phyloP scores from a whole-genome alignment of 768 basidiomycete genomes.

The Amanita inopinata region DNA sequence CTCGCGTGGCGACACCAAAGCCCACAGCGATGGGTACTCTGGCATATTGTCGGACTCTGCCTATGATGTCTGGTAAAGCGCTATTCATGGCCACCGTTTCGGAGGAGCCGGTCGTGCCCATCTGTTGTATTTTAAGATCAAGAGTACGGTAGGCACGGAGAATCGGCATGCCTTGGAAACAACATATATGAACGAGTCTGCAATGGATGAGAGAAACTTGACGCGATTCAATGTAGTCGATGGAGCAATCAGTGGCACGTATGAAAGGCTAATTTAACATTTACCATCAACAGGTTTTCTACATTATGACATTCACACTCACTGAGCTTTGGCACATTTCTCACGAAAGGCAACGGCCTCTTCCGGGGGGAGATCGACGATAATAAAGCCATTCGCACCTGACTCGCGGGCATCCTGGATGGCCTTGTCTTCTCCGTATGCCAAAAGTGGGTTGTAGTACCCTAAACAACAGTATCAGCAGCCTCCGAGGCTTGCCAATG shows the following conservation, averaged over 20 bases:
- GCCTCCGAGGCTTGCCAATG: background rate
- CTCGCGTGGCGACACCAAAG: conserved; percentile 87
- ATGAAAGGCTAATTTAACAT: conserved; percentile 58
- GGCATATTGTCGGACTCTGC: conserved; percentile 71
- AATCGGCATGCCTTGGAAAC: conserved; percentile 72
- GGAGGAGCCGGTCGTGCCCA: conserved; percentile 97
- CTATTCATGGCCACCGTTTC: conserved; percentile 59
- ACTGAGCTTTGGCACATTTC: conserved; percentile 78
- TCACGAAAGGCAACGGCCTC: conserved; percentile 87
- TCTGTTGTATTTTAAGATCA: conserved; percentile 30
- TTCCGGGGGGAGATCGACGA: conserved; percentile 97
- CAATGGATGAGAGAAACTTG: conserved; percentile 84
- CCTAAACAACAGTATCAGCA: conserved; percentile 37
- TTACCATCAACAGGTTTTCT: conserved; percentile 5
- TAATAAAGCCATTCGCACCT: conserved; percentile 94
- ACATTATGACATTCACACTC: conserved; percentile 21
- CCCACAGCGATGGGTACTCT: conserved; percentile 87
- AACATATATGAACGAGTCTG: conserved; percentile 96
- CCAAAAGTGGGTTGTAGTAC: conserved; percentile 94
- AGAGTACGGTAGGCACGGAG: background rate
- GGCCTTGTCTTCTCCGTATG: conserved; percentile 91
- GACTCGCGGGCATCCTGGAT: conserved; percentile 83
- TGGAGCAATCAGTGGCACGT: conserved; percentile 91
- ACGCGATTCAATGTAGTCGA: conserved; percentile 84
- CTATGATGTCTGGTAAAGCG: conserved; percentile 74